phyloP scores from a whole-genome alignment of 1,284 basidiomycete genomes.

The Tylopilus sp. region DNA sequence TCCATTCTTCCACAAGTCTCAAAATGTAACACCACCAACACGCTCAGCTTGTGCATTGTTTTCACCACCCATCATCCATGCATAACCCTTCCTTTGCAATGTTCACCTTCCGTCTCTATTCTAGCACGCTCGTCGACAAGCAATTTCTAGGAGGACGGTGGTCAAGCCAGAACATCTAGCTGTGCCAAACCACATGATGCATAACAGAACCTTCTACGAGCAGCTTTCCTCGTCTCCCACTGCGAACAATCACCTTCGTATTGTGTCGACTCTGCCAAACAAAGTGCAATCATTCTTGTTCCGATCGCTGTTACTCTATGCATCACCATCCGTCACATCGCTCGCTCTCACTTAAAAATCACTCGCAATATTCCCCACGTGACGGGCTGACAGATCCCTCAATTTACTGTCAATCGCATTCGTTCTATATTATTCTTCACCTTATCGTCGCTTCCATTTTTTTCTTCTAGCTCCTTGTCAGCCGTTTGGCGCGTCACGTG shows the following conservation, averaged over 20 bases:
- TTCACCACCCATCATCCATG: conserved; percentile 68
- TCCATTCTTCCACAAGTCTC: conserved; percentile 34
- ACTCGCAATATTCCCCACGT: conserved; percentile 35
- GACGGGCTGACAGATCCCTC: conserved; percentile 41
- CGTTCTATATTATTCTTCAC: conserved; percentile 73
- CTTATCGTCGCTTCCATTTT: conserved; percentile 47
- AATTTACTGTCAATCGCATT: conserved; percentile 40
- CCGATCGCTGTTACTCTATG: conserved; percentile 44
- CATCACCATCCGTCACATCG: conserved; percentile 43
- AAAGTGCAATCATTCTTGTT: conserved; percentile 47
- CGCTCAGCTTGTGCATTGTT: conserved; percentile 52
- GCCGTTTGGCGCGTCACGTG: conserved; percentile 34
- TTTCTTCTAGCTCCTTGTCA: conserved; percentile 27
- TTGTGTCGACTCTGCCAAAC: conserved; percentile 32
- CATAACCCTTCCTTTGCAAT: conserved; percentile 65
- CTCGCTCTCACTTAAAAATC: conserved; percentile 38
- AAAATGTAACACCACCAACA: conserved; percentile 77
- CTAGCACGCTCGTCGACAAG: conserved; percentile 45
- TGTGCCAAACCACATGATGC: conserved; percentile 28
- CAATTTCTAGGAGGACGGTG: conserved; percentile 37
- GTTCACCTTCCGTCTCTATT: conserved; percentile 48
- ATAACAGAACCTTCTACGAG: conserved; percentile 8
- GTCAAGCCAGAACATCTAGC: conserved; percentile 12
- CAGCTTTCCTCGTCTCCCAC: conserved; percentile 31
- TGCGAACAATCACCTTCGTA: conserved; percentile 22